Base-by-base conservation (phyloP, 768 basidiomycete species). In the Termitomyces sp. region DNA sequence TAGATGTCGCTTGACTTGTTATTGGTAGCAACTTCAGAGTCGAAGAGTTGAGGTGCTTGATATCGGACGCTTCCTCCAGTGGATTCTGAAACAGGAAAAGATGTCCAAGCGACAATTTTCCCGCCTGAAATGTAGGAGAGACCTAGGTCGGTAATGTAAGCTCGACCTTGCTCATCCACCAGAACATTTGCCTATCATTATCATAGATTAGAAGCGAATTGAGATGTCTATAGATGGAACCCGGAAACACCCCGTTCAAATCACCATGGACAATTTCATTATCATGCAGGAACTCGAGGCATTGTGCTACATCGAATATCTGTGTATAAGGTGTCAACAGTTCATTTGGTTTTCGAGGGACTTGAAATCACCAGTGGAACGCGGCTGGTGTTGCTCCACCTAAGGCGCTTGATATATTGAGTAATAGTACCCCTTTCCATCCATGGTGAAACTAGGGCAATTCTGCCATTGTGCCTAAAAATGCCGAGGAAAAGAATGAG, bases 201-300 rank as follows among this genome's bases (percentile, higher is more conserved):
- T 6, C 37, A 37, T 5, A 7, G 9, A 31, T 31, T 31, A 31
- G 13, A 10, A 20, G 22, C 20, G 12, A 12, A 42, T 6, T n/a
- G 4, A 10, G 4, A 22, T 20, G 20, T 42, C n/a, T 41, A 9
- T 20, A 42, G 41, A 16, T 20, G 7, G 9, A 15, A 3, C 8
- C 3, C 9, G 3, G n/a, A 12, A 29, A 7, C 65, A 77, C 77
- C 18, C 75, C 77, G 56, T 76, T 77, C 22, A 81, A 66, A 54
- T 80, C 77, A 0, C 78, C 78, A 53, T 78, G 80, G 20, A 78
- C 68, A 26, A 81, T 69, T 4, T 65, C 60, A 46, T 66, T 64
- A 16, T 61, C 60, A 56, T 75, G 74, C n/a, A 75, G 64, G 60
- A 74, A 73, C 0, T 62, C 45, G 9, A 75, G 56, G 0, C 74